Base-by-base conservation (phyloP, 495 filamentous ascomycete genomes). In the Hypoxylon cercidicola region DNA sequence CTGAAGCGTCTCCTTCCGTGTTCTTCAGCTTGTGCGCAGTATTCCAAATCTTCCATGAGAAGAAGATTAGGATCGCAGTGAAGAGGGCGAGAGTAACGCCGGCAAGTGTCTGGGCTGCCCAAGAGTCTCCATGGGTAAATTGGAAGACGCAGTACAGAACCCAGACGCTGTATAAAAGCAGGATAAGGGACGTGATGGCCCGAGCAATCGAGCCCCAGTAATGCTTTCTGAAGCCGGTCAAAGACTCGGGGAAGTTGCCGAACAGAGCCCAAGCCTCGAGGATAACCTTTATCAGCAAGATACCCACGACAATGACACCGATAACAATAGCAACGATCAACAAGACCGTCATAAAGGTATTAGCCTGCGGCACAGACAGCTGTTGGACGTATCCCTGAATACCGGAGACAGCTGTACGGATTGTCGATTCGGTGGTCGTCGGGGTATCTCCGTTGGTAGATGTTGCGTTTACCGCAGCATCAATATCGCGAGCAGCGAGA, bases 291-390 rank as follows among this genome's bases (percentile, higher is more conserved):
- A 98, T 81, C 2, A 97, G 79, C 28, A 99, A 80, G 52, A 99
- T 94, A 37, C 89, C 88, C 18, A 97, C 93, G 23, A 88, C 88
- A 62, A 99, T 91, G 8, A 87, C 86, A 4, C 87, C 95, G 52
- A 98, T 82, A 23, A 96, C 84, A 63, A 97, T 93, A 60, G 91
- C 90, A 56, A 95, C 96, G 49, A 98, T 84, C 48, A 97, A 77
- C 1, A 98, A 80, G 5, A 97, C 87, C 0, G 95, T 97, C 94
- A 99, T 96, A 77, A 99, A 99, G 7, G 92, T 93, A 75, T 98
- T 95, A 9, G 90, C 87, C 52, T 90, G 85, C 7, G 95, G 95
- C 54, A 99, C 90, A 55, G 83, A 83, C 19, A 97, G 82, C 71
- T 93, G 82, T 64, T 97, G 85, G 19, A 86, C 87, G 68, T 90